Evolutionary conservation across 192 early-diverging fungal species (phyloP).

Genomic region (Podochytrium sp.): DNA sequence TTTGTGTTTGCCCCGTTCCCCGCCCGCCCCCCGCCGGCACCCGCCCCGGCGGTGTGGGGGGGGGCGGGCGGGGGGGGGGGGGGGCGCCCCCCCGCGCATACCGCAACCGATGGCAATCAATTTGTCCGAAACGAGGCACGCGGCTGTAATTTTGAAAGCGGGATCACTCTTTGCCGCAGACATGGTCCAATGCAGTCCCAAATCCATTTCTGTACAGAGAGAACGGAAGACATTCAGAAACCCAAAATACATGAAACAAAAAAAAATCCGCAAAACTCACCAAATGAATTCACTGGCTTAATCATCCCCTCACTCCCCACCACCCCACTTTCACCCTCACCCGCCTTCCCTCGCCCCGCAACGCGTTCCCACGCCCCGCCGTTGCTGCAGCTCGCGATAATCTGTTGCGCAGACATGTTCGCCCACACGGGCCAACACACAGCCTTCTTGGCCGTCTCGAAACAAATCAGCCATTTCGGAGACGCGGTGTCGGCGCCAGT

Average conservation of each 20-base stretch:
- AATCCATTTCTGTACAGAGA: not conserved
- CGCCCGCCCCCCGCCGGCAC: too few species aligned
- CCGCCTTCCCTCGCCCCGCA: too few species aligned
- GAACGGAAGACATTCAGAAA: not conserved
- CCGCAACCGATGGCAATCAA: constrained; percentile 71
- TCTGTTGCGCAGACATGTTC: not conserved
- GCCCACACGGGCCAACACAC: constrained; percentile 5
- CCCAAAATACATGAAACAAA: not conserved
- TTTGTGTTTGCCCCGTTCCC: too few species aligned
- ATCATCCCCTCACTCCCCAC: not conserved
- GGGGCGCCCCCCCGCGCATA: constrained; percentile 27
- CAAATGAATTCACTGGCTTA: not conserved
- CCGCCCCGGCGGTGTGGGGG: too few species aligned
- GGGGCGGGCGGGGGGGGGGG: too few species aligned
- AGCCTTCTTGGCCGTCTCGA: not conserved
- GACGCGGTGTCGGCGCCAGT: not conserved
- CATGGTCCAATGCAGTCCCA: constrained; percentile 27
- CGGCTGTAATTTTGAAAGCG: constrained; percentile 46
- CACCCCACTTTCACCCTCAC: too few species aligned
- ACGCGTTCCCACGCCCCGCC: too few species aligned
- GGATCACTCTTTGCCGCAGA: constrained; percentile 27
- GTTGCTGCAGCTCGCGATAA: too few species aligned
- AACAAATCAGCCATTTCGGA: not conserved
- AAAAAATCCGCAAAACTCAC: not conserved
- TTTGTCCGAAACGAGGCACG: constrained; percentile 55